Conservation (phyloP, 2,329 filamentous ascomycete genomes). For the Epichloe scottii region DNA sequence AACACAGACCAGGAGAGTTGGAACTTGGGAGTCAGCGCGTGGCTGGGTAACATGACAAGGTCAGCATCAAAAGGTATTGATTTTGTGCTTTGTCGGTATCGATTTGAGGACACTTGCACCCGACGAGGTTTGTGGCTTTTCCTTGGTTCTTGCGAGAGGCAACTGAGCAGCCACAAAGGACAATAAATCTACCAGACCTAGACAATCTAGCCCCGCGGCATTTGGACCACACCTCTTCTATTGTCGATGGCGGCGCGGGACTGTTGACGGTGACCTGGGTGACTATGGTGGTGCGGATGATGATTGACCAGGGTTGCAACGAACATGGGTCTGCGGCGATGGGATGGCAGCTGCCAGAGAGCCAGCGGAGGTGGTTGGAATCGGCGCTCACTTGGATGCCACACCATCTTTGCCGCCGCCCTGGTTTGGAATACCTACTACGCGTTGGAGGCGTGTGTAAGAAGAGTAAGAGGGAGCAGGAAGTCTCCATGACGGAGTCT, state of each 20-base stretch:
- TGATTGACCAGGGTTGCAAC: constrained; percentile 7
- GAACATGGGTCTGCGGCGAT: constrained; percentile 4
- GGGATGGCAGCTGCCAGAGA: not conserved
- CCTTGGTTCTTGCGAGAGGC: not conserved
- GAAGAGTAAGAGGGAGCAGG: not conserved
- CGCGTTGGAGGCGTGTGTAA: not conserved
- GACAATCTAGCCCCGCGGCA: not conserved
- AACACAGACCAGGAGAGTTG: constrained; percentile 1
- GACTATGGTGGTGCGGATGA: constrained; percentile 5
- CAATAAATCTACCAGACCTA: not conserved
- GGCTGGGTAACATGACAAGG: not conserved
- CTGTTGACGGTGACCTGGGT: constrained; percentile 2
- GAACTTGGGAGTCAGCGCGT: not conserved
- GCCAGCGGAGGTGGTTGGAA: not conserved
- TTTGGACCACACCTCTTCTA: constrained; percentile 3
- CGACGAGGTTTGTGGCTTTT: not conserved
- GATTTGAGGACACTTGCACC: not conserved
- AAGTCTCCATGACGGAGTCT: constrained; percentile 8
- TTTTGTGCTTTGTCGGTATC: not conserved
- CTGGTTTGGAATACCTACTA: not conserved
- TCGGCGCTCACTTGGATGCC: not conserved
- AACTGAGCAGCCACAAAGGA: not conserved
- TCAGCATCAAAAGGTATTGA: not conserved
- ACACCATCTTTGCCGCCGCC: constrained; percentile 1
- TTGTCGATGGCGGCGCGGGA: constrained; percentile 6